Evolutionary conservation across 208 protist genomes (phyloP), one percentile per base, ranked within the genome.

Genomic region (Strigomonas culicis): DNA sequence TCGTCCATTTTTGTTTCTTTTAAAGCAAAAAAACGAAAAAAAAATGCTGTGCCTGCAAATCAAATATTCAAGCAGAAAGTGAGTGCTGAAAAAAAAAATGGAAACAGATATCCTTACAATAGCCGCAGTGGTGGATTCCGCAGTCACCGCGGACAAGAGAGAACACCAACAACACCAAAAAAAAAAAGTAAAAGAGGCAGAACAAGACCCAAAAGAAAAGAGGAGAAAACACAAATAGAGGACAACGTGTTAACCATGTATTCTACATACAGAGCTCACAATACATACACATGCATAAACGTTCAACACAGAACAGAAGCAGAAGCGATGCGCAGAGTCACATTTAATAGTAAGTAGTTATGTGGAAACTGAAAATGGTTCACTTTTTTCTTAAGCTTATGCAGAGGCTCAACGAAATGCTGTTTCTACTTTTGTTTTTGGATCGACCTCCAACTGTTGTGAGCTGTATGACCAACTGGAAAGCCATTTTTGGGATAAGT

Each of bases 381-480:
- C 39, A 17, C 39, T 46, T 46, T 46, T n/a, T 46, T 46, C 11
- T 46, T 17, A 46, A 46, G 10, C 10, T 46, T 46, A 46, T 46
- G 10, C 10, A n/a, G n/a, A n/a, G n/a, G n/a, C n/a, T n/a, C n/a
- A 86, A 19, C 84, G 77, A 53, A 86, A 95, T 13, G 90, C 86
- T 0, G 75, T 92, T 61, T 95, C 84, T 71, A 87, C 79, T 63
- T 88, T 90, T 47, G 84, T 91, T 59, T 92, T 93, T 21, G 90
- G 90, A 51, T 95, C 90, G 3, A 92, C 75, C 49, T 84, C 84
- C 11, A 95, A 68, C 53, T 86, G 78, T 70, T 96, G 82, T 15
- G 86, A 81, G 61, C 81, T 93, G 76, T 94, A 96, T 3, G 72
- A 80, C 88, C 90, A 96, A 22, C 72, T 75, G 1, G 84, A 89